Evolutionary conservation across 306 rosid species (phyloP), one percentile per base, ranked within the genome.

Genomic region (Ceratonia siliqua): DNA sequence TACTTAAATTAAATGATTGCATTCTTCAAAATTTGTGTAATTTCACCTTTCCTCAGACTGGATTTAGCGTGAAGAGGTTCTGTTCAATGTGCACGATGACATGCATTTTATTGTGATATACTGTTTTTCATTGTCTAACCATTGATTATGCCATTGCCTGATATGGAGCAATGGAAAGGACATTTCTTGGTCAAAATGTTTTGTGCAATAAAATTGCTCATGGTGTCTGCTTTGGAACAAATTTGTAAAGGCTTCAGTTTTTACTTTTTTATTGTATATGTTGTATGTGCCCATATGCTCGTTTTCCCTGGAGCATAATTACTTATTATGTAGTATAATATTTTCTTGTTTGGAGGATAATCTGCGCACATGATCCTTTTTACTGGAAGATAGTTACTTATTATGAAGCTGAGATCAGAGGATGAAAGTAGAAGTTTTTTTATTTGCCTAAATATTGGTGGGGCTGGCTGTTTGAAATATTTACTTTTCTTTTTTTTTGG

Each of bases 31-130:
- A 57, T 13, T 25, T 41, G 32, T 35, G 8, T n/a, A 9, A 46
- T 49, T 76, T 20, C 48, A 42, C 57, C 21, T 27, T 46, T 43
- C 17, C 4, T 65, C 28, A 71, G 28, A 11, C 57, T 27, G 61
- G 67, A 65, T 77, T 72, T 48, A 58, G 17, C 58, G 22, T 38
- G 50, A 13, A 35, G 64, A 20, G 65, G 8, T 80, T 72, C 22
- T 65, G 46, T 3, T 76, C 20, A 33, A 49, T 48, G 67, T 49
- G 20, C 30, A 64, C 59, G 71, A 58, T 59, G 21, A 58, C 22
- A 17, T 25, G 41, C 5, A 22, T 27, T 50, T 27, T 17, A 28
- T 14, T 48, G 39, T 43, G 11, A 4, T 68, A 10, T 74, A 38
- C 20, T 17, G 48, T 62, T 58, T 54, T 74, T 27, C 54, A 8